A percentile compares a stretch with the other conserved stretches of the same genome.
These are phyloP conservation scores for Podospora fimiseda DNA, from an alignment of 495 filamentous ascomycete species.

Conservation along the genomic window DNA sequence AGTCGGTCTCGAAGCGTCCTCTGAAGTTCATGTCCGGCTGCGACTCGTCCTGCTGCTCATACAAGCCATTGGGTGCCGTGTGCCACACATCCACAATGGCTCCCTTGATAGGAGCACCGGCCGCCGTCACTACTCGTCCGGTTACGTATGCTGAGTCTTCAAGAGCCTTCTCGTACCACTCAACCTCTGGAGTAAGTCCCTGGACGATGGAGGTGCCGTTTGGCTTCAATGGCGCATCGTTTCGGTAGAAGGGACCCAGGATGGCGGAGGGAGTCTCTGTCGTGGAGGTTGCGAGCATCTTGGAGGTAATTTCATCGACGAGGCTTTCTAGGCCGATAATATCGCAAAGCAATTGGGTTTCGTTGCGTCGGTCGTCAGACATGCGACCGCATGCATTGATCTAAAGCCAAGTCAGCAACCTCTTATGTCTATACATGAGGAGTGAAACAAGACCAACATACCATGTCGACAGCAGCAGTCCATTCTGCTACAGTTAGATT, in stretches of 20 bases:
- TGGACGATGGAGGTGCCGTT: conserved; percentile 59
- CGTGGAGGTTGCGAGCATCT: conserved; percentile 37
- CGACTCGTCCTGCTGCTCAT: conserved; percentile 69
- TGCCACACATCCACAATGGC: conserved; percentile 74
- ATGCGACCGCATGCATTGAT: conserved; percentile 69
- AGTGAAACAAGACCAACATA: conserved; percentile 17
- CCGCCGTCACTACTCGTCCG: conserved; percentile 48
- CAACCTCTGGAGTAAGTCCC: conserved; percentile 19
- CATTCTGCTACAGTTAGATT: conserved; percentile 51
- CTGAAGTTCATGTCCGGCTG: conserved; percentile 71
- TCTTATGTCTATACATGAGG: conserved; percentile 4
- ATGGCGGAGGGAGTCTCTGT: conserved; percentile 65
- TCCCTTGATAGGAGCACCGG: conserved; percentile 52
- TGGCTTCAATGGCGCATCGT: conserved; percentile 54
- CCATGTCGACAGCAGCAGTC: conserved; percentile 38
- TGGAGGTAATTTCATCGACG: conserved; percentile 73
- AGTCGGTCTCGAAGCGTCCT: conserved; percentile 62
- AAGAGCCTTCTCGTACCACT: conserved; percentile 38
- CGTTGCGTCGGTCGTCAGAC: conserved; percentile 65
- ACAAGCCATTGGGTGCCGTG: conserved; percentile 68
- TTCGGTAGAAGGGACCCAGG: conserved; percentile 72
- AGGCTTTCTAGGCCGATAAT: conserved; percentile 63
- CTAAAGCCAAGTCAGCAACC: conserved; percentile 25
- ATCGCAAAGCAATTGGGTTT: conserved; percentile 66
- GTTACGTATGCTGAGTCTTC: conserved; percentile 56